A percentile compares a stretch with the other conserved stretches of the same genome.
Conservation (phyloP, 73 alveolate genomes). For the Paramecium sonneborni region DNA sequence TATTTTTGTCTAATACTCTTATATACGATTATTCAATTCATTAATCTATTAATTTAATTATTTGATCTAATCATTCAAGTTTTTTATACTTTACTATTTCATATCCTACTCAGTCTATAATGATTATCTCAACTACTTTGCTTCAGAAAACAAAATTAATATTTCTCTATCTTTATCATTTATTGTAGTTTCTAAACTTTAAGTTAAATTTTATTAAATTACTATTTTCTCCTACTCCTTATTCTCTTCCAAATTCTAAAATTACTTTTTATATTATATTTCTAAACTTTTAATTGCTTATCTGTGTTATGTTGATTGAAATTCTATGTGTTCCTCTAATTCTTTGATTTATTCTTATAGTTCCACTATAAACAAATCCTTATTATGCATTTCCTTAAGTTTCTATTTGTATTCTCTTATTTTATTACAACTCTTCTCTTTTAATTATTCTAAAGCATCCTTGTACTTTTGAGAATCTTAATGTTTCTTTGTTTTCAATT, state of each 20-base stretch:
- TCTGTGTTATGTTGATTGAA: neutral
- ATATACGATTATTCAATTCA: neutral
- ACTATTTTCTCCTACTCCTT: neutral
- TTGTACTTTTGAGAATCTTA: neutral
- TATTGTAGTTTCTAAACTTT: neutral
- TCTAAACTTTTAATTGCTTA: neutral
- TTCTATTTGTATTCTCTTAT: constrained; percentile 31
- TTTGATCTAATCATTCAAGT: neutral
- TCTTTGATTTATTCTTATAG: neutral
- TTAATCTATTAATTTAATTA: neutral
- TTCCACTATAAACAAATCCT: neutral
- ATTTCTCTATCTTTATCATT: constrained; percentile 38
- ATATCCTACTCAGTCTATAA: neutral
- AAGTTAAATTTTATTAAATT: neutral
- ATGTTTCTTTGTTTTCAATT: neutral
- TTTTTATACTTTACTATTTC: neutral
- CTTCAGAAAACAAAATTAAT: neutral
- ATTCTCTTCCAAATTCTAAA: neutral
- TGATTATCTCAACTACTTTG: neutral
- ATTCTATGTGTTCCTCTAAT: neutral
- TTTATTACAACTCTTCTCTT: neutral
- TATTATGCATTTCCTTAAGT: constrained; percentile 37
- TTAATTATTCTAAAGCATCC: neutral
- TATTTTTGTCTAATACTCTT: neutral
- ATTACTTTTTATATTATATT: neutral